Percentiles rank a stretch among this genome's conserved stretches.
These are phyloP conservation scores for Dimargaris cristalligena DNA, from an alignment of 192 early-diverging fungal species.

Conservation along the genomic window DNA sequence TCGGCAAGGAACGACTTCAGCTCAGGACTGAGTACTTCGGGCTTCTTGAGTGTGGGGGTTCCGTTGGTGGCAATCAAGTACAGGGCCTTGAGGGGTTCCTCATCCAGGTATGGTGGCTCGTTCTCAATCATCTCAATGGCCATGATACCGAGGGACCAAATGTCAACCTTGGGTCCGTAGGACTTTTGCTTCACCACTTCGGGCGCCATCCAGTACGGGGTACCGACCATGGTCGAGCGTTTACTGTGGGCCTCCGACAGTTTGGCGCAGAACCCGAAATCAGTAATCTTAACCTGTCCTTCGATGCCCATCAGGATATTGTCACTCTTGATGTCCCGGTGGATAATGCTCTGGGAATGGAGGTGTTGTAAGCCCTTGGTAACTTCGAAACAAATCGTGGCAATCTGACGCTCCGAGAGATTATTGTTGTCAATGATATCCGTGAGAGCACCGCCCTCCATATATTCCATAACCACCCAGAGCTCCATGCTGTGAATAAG, in stretches of 20 bases:
- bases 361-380: constrained; percentile 64
- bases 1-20: constrained; percentile 79
- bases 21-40: constrained; percentile 56
- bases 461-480: constrained; percentile 98
- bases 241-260: constrained; percentile 68
- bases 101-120: constrained; percentile 89
- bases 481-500: constrained; percentile 66
- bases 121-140: constrained; percentile 95
- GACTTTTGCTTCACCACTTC: constrained; percentile 72
- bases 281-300: constrained; percentile 78
- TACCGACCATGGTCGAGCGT: constrained; percentile 77
- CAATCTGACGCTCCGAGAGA: constrained; percentile 88
- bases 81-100: constrained; percentile 87
- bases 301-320: constrained; percentile 67
- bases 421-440: constrained; percentile 92
- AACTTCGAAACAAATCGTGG: constrained; percentile 74
- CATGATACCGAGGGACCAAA: constrained; percentile 94
- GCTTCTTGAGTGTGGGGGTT: constrained; percentile 78
- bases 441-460: constrained; percentile 95
- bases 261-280: constrained; percentile 92
- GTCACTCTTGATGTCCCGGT: constrained; percentile 82
- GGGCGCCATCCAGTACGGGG: constrained; percentile 80
- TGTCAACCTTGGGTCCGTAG: constrained; percentile 63
- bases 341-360: constrained; percentile 71
- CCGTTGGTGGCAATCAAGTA: constrained; percentile 94